Percentiles rank a stretch among this genome's conserved stretches.
These are phyloP conservation scores for Neurospora sp. DNA, from an alignment of 495 filamentous ascomycete genomes.

Conservation along the genomic window DNA sequence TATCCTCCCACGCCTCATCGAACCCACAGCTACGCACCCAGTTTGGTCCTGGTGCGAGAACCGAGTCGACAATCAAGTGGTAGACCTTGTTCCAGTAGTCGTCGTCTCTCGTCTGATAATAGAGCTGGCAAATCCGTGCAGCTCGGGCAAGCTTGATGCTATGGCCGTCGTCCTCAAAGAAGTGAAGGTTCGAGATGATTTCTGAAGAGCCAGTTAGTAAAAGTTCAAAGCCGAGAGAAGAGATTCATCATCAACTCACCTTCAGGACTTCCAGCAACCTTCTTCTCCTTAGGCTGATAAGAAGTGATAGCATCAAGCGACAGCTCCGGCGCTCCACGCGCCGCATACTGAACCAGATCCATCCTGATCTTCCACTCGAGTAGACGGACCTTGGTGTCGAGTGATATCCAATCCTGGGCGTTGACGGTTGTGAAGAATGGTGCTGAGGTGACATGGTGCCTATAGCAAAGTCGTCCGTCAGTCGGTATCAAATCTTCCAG, in stretches of 20 bases:
- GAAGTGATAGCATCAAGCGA: conserved; percentile 41
- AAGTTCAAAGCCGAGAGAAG: background rate
- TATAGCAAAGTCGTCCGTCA: conserved; percentile 1
- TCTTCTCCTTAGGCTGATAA: conserved; percentile 35
- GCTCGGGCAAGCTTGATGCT: conserved; percentile 62
- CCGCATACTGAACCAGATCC: conserved; percentile 59
- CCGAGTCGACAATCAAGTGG: conserved; percentile 52
- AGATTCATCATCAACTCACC: conserved; percentile 1
- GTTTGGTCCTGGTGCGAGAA: conserved; percentile 29
- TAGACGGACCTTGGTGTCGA: conserved; percentile 47
- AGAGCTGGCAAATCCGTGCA: conserved; percentile 33
- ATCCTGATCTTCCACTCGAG: conserved; percentile 67
- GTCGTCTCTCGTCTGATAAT: conserved; percentile 23
- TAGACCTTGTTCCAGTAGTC: conserved; percentile 57
- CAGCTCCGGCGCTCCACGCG: conserved; percentile 45
- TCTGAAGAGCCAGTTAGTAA: conserved; percentile 12
- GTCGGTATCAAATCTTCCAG: background rate
- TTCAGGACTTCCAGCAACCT: background rate
- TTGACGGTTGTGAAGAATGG: conserved; percentile 33
- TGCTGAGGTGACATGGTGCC: conserved; percentile 33
- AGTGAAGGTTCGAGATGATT: conserved; percentile 44
- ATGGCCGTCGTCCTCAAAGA: conserved; percentile 67
- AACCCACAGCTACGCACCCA: conserved; percentile 52
- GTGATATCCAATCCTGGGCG: conserved; percentile 28
- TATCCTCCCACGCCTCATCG: conserved; percentile 44